Base-by-base conservation (phyloP, 441 rosid genomes). In the Brassica balearica region DNA sequence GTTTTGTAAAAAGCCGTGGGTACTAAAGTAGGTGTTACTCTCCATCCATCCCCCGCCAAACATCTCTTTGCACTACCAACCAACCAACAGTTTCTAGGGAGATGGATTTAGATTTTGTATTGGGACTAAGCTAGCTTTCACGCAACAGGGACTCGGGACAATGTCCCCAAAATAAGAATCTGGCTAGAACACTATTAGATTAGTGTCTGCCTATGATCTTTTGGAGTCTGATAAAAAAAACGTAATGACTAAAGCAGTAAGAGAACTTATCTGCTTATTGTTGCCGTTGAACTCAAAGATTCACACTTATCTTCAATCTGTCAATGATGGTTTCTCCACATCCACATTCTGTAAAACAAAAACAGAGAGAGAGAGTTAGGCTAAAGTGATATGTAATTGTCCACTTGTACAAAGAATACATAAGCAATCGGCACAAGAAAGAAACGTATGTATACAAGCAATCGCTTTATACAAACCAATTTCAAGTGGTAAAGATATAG, bases 151-250 rank as follows among this genome's bases (percentile, higher is more conserved):
- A 48, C 17, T 48, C 17, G 17, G 63, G 63, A 23, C 62, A 58
- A 58, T 58, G 27, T 58, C 62, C 27, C 62, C 25, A 56, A 20
- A 10, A 58, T 58, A 58, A 58, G 27, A 20, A 58, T 58, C 62
- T 58, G 27, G 12, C 27, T 41, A 19, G 25, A 56, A 56, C 61
- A 56, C 61, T 19, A 56, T 56, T 2, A 56, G 61, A 17, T 56
- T 19, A 58, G n/a, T 58, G 63, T 9, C n/a, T 20, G 63, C 27
- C 29, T 9, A 10, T 59, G 64, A 10, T 59, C 62, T 10, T 59
- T 58, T 22, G 12, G 64, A 4, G 29, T 22, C 2, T 22, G 32
- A 58, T 58, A 20, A 20, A 8, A 7, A 55, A 55, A 19, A 55
- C 3, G 10, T 17, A 55, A 53, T 6, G 22, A 53, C 19, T n/a